Evolutionary conservation across 768 basidiomycete genomes (phyloP).

Genomic region (Agaricus sinodeliciosus): DNA sequence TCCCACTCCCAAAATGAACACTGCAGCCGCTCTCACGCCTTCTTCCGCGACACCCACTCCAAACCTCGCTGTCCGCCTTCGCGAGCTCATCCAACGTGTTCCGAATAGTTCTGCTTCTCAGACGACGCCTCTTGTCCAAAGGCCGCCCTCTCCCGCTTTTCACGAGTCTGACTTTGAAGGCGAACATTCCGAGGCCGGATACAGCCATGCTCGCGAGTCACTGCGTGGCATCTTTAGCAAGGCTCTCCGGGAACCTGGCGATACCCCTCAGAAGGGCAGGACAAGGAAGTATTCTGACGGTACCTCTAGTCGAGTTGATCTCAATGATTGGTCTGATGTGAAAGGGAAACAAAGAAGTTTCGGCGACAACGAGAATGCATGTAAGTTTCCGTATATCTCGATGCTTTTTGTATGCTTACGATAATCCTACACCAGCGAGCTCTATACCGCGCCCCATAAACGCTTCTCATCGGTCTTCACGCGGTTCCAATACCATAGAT

Average conservation of each 20-base stretch:
- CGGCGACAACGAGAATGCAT: conserved; percentile 65
- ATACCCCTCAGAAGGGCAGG: conserved; percentile 51
- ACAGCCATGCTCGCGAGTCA: conserved; percentile 49
- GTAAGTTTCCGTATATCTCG: conserved; percentile 30
- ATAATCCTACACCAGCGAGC: conserved; percentile 19
- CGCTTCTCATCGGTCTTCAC: conserved; percentile 31
- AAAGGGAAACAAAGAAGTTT: conserved; percentile 52
- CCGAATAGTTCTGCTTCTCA: conserved; percentile 22
- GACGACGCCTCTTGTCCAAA: conserved; percentile 13
- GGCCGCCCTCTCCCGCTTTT: conserved; percentile 25
- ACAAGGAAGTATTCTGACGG: conserved; percentile 48
- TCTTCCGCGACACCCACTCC: conserved; percentile 34
- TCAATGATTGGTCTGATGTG: conserved; percentile 33
- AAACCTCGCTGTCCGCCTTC: conserved; percentile 45
- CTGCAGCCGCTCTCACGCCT: conserved; percentile 12
- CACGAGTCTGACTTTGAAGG: conserved; percentile 57
- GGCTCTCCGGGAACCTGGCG: conserved; percentile 56
- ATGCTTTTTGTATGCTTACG: conserved; percentile 10
- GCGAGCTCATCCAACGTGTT: conserved; percentile 51
- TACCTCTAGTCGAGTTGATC: conserved; percentile 52
- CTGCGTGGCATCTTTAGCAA: conserved; percentile 62
- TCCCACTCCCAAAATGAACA: conserved; percentile 16
- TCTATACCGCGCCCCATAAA: conserved; percentile 22
- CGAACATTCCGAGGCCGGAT: conserved; percentile 27
- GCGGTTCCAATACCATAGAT: background rate